Evolutionary conservation across 805 yeast genomes (phyloP).

Genomic region (Starmerella ratchasimensis): DNA sequence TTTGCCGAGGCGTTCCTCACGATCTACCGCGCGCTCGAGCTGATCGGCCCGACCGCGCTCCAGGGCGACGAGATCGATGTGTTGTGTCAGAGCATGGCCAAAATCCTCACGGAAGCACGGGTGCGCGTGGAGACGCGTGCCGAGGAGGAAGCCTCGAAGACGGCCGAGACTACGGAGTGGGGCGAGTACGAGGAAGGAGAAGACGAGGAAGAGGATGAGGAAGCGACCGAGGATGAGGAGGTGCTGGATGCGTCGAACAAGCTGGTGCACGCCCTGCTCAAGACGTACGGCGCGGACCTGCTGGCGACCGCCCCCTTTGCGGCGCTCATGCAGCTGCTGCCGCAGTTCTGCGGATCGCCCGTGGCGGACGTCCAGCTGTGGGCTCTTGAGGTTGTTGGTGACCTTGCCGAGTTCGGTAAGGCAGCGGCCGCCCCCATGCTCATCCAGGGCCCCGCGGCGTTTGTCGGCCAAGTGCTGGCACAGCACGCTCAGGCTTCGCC

Average conservation of each 20-base stretch:
- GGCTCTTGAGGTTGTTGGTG: conserved; percentile 69
- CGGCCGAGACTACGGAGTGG: conserved; percentile 20
- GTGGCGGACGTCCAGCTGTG: conserved; percentile 58
- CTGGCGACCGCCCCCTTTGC: conserved; percentile 3
- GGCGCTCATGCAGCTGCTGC: conserved; percentile 33
- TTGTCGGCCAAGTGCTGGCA: not conserved
- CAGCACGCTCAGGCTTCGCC: conserved; percentile 26
- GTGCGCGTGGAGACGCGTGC: conserved; percentile 48
- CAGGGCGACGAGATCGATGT: conserved; percentile 40
- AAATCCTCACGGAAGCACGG: conserved; percentile 52
- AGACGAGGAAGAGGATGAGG: conserved; percentile 71
- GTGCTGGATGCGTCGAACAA: conserved; percentile 73
- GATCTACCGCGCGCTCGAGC: conserved; percentile 48
- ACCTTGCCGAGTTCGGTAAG: conserved; percentile 69
- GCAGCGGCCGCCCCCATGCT: conserved; percentile 48
- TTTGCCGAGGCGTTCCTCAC: conserved; percentile 65
- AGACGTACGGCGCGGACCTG: conserved; percentile 34
- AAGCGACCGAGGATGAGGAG: conserved; percentile 79
- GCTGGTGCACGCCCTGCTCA: conserved; percentile 57
- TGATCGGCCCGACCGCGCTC: conserved; percentile 46
- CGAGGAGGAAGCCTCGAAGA: conserved; percentile 13
- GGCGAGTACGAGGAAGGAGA: conserved; percentile 64
- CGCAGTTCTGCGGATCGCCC: conserved; percentile 41
- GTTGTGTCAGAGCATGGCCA: conserved; percentile 45
- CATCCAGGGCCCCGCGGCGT: conserved; percentile 29